Percentiles rank a stretch among this genome's conserved stretches.
Evolutionary conservation across 345 rosid species (phyloP).

Genomic region (Syzygium aqueum): DNA sequence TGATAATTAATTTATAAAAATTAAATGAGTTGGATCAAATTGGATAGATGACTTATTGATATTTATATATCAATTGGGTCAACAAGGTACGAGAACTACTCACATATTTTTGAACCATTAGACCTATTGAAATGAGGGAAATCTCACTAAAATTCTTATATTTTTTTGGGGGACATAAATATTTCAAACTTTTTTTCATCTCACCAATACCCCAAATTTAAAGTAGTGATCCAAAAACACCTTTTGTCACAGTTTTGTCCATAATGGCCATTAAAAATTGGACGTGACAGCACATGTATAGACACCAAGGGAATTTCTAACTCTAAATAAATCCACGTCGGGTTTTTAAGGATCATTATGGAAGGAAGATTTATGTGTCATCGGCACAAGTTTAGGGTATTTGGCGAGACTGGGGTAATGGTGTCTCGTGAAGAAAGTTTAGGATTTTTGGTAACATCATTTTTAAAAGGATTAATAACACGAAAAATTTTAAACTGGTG

Average conservation of each 20-base stretch:
- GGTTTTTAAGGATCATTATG: background rate
- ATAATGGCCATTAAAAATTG: background rate
- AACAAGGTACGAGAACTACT: background rate
- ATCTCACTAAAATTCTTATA: background rate
- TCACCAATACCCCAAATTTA: background rate
- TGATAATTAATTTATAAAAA: background rate
- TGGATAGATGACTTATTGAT: background rate
- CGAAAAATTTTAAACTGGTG: too few relatives aligned
- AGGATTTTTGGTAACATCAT: background rate
- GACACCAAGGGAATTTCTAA: background rate
- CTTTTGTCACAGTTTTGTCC: background rate
- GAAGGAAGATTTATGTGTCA: background rate
- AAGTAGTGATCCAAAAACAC: background rate
- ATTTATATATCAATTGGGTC: background rate
- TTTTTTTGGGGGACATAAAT: background rate
- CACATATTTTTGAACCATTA: background rate
- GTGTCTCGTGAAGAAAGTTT: background rate
- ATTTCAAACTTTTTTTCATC: background rate
- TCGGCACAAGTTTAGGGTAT: background rate
- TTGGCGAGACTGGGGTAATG: background rate
- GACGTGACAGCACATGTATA: accelerated
- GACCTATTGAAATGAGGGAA: background rate
- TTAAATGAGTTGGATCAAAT: background rate
- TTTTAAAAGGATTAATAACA: background rate
- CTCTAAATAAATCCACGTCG: background rate